Percentiles rank a stretch among this genome's conserved stretches.
These are phyloP conservation scores for Tricholoma matsutake DNA, from an alignment of 768 basidiomycete species.

Conservation along the genomic window DNA sequence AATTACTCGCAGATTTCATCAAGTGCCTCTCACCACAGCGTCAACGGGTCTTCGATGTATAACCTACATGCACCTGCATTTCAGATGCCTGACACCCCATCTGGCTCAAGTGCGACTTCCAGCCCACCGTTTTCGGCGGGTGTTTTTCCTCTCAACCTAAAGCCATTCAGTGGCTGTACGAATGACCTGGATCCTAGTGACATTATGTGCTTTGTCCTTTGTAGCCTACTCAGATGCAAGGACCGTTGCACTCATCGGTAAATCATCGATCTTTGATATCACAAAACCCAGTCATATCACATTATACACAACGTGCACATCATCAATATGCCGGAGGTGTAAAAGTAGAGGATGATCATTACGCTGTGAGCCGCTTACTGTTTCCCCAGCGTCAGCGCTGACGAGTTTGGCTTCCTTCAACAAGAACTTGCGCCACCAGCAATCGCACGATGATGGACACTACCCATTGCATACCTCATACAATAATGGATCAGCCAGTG, in stretches of 20 bases:
- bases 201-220: slow-evolving; percentile 35
- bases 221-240: slow-evolving; percentile 69
- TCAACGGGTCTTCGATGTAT: slow-evolving; percentile 44
- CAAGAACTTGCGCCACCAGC: slow-evolving; percentile 30
- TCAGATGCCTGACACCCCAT: slow-evolving; percentile 68
- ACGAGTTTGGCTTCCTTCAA: background rate
- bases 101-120: slow-evolving; percentile 68
- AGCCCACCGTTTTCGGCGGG: slow-evolving; percentile 88
- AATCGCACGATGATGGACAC: slow-evolving; percentile 34
- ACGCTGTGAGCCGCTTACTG: slow-evolving; percentile 38
- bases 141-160: slow-evolving; percentile 42
- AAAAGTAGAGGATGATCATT: slow-evolving; percentile 68
- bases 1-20: slow-evolving; percentile 44
- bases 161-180: slow-evolving; percentile 25
- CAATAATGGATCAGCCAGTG: slow-evolving; percentile 40
- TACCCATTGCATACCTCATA: slow-evolving; percentile 46
- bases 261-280: slow-evolving; percentile 45
- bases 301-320: slow-evolving; percentile 38
- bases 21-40: slow-evolving; percentile 38
- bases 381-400: background rate
- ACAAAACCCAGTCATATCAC: slow-evolving; percentile 37
- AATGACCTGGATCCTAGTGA: slow-evolving; percentile 56
- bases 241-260: slow-evolving; percentile 46
- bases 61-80: slow-evolving; percentile 55
- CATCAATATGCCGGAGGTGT: slow-evolving; percentile 45